Percentiles rank a stretch among this genome's conserved stretches.
Conservation (phyloP, 2,329 filamentous ascomycete genomes). For the Paramyrothecium sp. region DNA sequence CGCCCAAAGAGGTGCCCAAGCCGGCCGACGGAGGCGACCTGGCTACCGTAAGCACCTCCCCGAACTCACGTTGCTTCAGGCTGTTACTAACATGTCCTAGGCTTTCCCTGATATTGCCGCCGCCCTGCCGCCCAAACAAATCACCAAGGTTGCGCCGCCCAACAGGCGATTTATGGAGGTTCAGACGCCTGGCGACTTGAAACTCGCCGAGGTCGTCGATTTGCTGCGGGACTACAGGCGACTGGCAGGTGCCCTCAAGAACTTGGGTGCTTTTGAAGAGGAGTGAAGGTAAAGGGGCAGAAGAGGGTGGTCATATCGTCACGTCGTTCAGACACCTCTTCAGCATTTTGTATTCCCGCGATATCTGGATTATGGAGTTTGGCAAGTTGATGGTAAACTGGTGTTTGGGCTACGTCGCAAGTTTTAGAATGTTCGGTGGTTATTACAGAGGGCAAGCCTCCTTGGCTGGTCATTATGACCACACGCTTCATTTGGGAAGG, state of each 20-base stretch:
- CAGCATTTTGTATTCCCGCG: too few relatives aligned
- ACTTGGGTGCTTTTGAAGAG: constrained; percentile 58
- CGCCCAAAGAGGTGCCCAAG: constrained; percentile 32
- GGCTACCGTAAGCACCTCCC: constrained; percentile 47
- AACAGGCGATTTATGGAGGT: constrained; percentile 72
- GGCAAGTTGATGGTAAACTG: not conserved
- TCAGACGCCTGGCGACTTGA: constrained; percentile 67
- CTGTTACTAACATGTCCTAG: constrained; percentile 29
- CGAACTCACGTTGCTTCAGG: not conserved
- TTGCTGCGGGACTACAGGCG: constrained; percentile 74
- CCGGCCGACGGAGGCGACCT: constrained; percentile 53
- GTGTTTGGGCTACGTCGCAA: not conserved
- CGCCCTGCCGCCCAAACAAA: constrained; percentile 52
- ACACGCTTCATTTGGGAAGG: too few relatives aligned
- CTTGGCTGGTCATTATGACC: too few relatives aligned
- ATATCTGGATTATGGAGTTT: too few relatives aligned
- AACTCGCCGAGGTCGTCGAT: constrained; percentile 70
- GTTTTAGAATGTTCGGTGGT: too few relatives aligned
- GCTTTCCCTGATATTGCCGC: constrained; percentile 60
- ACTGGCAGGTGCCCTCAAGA: constrained; percentile 63
- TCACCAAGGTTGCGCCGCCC: constrained; percentile 60
- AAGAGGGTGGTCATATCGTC: too few relatives aligned
- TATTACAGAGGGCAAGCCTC: too few relatives aligned
- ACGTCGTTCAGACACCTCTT: too few relatives aligned
- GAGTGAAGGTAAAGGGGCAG: constrained; percentile 15